phyloP scores from a whole-genome alignment of 495 filamentous ascomycete species.

The Hypomontagnella submonticulosa region DNA sequence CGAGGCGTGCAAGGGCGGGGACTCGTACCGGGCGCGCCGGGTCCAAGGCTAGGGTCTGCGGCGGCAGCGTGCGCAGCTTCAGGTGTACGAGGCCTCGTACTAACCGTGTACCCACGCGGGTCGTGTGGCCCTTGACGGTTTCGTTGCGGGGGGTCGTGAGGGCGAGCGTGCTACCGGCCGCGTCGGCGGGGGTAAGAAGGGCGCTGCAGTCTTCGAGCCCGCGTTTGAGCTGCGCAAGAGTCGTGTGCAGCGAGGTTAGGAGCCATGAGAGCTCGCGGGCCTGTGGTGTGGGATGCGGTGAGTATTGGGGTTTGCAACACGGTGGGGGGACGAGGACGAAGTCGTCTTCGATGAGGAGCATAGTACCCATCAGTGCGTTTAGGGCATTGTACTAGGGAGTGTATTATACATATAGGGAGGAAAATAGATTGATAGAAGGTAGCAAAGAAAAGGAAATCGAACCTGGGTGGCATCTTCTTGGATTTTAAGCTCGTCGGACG shows the following conservation, averaged over 20 bases:
- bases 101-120: constrained; percentile 78
- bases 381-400: background rate
- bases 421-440: background rate
- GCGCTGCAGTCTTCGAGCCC: constrained; percentile 90
- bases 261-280: constrained; percentile 87
- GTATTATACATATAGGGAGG: background rate
- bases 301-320: constrained; percentile 12
- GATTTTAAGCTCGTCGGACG: constrained; percentile 69
- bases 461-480: constrained; percentile 77
- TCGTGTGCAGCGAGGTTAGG: constrained; percentile 78
- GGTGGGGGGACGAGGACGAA: constrained; percentile 50
- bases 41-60: constrained; percentile 60
- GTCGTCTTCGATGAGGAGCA: constrained; percentile 41
- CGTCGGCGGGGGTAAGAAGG: constrained; percentile 81
- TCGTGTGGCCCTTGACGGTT: constrained; percentile 90
- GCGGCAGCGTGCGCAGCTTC: constrained; percentile 61
- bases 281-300: constrained; percentile 29
- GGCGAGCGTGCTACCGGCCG: constrained; percentile 82
- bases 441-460: constrained; percentile 44
- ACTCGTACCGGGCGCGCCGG: constrained; percentile 70
- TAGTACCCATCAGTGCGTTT: constrained; percentile 2
- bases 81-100: constrained; percentile 72
- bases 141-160: constrained; percentile 89
- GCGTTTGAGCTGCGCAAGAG: constrained; percentile 77
- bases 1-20: constrained; percentile 73